Evolutionary conservation across 306 rosid species (phyloP).

Genomic region (Cucumis cinereus): DNA sequence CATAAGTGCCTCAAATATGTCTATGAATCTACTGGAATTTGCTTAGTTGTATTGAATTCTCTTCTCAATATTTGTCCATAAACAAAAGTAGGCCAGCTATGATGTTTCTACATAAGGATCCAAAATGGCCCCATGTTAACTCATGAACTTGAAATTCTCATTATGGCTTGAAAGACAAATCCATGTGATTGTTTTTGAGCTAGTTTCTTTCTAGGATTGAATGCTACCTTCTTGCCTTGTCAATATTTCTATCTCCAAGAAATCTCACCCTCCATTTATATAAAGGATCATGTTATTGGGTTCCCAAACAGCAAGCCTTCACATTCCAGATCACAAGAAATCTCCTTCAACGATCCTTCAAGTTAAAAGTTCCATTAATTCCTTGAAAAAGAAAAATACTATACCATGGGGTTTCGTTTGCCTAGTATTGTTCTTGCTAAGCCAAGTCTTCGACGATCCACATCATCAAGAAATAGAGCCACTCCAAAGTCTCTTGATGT

Average conservation of each 20-base stretch:
- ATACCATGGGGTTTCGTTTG: constrained; percentile 15
- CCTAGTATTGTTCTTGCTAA: constrained; percentile 2
- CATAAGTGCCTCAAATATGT: background rate
- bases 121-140: background rate
- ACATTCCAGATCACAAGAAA: background rate
- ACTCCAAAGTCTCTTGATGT: background rate
- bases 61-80: background rate
- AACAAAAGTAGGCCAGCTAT: background rate
- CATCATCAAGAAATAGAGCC: background rate
- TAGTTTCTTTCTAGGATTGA: background rate
- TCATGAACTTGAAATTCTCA: background rate
- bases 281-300: constrained; percentile 9
- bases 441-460: background rate
- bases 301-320: constrained; percentile 11
- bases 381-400: background rate
- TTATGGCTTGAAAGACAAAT: constrained; percentile 7
- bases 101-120: background rate
- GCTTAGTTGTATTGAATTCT: background rate
- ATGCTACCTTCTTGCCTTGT: background rate
- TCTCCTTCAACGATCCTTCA: background rate
- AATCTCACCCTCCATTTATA: constrained; percentile 13
- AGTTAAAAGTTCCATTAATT: background rate
- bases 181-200: constrained; percentile 15
- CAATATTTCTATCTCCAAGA: background rate
- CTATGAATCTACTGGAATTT: background rate